Evolutionary conservation across 345 rosid genomes (phyloP), one percentile per base, ranked within the genome.

Genomic region (Syzygium oleosum): DNA sequence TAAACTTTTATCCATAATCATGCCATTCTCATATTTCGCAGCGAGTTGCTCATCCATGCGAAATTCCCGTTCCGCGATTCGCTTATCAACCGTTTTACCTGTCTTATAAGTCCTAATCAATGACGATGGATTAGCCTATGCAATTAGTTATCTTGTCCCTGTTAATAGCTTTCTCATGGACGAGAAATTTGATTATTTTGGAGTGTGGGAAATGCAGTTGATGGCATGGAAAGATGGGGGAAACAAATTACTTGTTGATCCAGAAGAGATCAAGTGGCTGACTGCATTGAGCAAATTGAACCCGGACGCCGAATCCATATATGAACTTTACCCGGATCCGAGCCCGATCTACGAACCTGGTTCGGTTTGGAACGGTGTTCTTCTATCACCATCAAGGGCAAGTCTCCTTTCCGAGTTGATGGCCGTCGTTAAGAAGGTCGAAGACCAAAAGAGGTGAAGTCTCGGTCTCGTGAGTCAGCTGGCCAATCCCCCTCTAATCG

Each of bases 161-260:
- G 13, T 73, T 6, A 25, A 73, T 73, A 34, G 80, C 49, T 38
- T 73, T 38, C 49, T 73, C 27, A 19, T 34, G 25, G 49, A 19
- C 25, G 38, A 19, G 49, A 38, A 73, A 38, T 73, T 38, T 73
- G 49, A 73, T 25, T 21, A 73, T 4, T 38, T 73, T 73, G 49
- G 2, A 34, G 49, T 22, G 49, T 9, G 27, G 80, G 80, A 34
- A 87, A 54, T 89, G 85, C 92, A 97, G 99, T 89, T 97, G 78
- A 95, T 95, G 86, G 98, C 95, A 25, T 88, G 99, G 99, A 97
- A 96, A 92, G 94, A 94, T 31, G 95, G 95, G 85, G 91, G 88
- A 5, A 94, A 88, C 91, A 94, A 88, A 29, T 91, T 95, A 73
- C 93, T 97, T 68, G 91, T 95, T 34, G 99, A 96, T 17, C 92